Evolutionary conservation across 2,329 filamentous ascomycete species (phyloP).

Genomic region (Balansia obtecta): DNA sequence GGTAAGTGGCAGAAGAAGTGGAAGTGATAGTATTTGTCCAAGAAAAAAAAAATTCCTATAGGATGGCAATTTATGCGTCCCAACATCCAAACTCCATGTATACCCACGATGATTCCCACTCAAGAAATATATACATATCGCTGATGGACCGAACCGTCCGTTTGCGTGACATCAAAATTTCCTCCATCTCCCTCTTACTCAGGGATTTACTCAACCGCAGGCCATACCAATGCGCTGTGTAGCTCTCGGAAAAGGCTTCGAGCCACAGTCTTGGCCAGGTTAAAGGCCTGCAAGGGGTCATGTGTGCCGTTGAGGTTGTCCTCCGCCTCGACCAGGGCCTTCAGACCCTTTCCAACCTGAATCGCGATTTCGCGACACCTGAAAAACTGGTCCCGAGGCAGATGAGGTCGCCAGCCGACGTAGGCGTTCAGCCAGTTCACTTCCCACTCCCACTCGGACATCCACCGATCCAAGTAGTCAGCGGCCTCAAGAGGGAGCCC

Average conservation of each 20-base stretch:
- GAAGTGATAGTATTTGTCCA: neutral
- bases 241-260: neutral
- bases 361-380: neutral
- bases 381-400: slow-evolving; percentile 1
- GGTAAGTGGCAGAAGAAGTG: neutral
- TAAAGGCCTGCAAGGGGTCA: neutral
- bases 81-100: neutral
- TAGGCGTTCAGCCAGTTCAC: slow-evolving; percentile 10
- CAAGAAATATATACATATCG: neutral
- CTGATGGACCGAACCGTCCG: neutral
- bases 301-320: slow-evolving; percentile 6
- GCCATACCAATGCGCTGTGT: neutral
- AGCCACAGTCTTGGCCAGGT: neutral
- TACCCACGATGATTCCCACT: neutral
- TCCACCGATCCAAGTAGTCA: slow-evolving; percentile 3
- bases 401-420: slow-evolving; percentile 7
- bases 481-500: slow-evolving; percentile 4
- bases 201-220: neutral
- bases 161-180: no score
- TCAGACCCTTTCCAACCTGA: neutral
- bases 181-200: no score
- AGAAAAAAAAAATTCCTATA: no score
- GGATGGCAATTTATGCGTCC: neutral
- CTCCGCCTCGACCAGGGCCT: slow-evolving; percentile 3
- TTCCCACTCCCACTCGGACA: slow-evolving; percentile 7